Base-by-base conservation (phyloP, 176 grass and related monocot species). In the Pharus latifolius region DNA sequence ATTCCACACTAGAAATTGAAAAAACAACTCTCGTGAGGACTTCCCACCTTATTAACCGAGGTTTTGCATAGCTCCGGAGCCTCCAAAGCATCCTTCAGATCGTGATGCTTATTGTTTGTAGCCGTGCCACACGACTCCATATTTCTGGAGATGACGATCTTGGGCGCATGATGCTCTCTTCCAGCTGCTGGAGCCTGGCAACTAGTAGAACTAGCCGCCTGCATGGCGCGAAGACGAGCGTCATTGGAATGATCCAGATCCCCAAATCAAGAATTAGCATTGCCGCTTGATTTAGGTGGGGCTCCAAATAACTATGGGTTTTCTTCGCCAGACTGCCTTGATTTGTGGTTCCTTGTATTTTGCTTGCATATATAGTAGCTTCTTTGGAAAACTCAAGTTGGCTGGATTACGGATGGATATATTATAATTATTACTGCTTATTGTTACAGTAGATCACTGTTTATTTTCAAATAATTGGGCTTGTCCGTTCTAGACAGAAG, bases 171-270 rank as follows among this genome's bases (percentile, higher is more conserved):
- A 88, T 84, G 76, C 58, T 71, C 1, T 65, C 48, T 44, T 65
- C 41, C 29, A 84, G 45, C 63, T 80, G 48, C 70, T 88, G 85
- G 52, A 88, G 69, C 69, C 56, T 76, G 46, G 54, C 47, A 52
- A 95, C 28, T 51, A 90, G 64, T 54, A 81, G 76, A 29, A 90
- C 83, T 3, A 86, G 46, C 17, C 73, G 59, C 67, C 83, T 87
- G 49, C 83, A 80, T 40, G 86, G 86, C 54, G 76, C 51, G 28
- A 95, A 71, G 75, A 90, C 47, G 73, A 90, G 83, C 12, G 80
- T 84, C 80, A 87, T 47, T 12, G 87, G 87, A 63, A 84, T 78
- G 54, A 78, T 26, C 57, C 87, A 90, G 57, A 87, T 59, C 44
- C 80, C 83, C 13, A 95, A 64, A 20, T 63, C 74, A 27, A 84